These are phyloP conservation scores for Melaleuca quinquenervia DNA, from an alignment of 345 rosid genomes.

Conservation along the genomic window DNA sequence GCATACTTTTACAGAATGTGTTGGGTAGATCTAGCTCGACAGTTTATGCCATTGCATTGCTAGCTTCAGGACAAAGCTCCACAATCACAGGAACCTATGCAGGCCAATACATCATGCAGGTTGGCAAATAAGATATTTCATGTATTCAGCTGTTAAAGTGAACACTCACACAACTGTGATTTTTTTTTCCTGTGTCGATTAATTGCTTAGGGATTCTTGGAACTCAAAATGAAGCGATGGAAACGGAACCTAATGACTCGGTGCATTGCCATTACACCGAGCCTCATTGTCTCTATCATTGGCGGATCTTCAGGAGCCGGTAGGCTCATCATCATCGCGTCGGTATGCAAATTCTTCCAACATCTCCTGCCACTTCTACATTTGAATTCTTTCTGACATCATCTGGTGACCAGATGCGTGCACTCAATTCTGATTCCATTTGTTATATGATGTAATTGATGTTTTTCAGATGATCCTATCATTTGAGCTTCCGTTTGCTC, in stretches of 20 bases:
- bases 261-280: conserved; percentile 47
- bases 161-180: neutral
- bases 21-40: conserved; percentile 44
- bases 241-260: conserved; percentile 47
- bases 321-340: conserved; percentile 45
- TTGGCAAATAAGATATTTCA: neutral
- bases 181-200: neutral
- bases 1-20: conserved; percentile 31
- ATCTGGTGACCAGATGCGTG: neutral
- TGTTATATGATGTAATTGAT: neutral
- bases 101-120: conserved; percentile 67
- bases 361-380: neutral
- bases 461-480: conserved; percentile 58
- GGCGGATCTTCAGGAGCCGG: conserved; percentile 59
- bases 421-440: neutral
- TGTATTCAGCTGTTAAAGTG: neutral
- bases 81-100: conserved; percentile 69
- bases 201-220: conserved; percentile 46
- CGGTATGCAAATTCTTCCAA: conserved; percentile 19
- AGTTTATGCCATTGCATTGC: conserved; percentile 44
- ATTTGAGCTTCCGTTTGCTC: conserved; percentile 65
- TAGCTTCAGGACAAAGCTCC: conserved; percentile 72
- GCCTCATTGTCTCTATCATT: conserved; percentile 45
- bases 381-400: neutral
- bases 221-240: conserved; percentile 51